Percentiles rank a stretch among this genome's conserved stretches.
Conservation (phyloP, 225 moss, liverwort and hornwort species). For the Polytrichum formosum region DNA sequence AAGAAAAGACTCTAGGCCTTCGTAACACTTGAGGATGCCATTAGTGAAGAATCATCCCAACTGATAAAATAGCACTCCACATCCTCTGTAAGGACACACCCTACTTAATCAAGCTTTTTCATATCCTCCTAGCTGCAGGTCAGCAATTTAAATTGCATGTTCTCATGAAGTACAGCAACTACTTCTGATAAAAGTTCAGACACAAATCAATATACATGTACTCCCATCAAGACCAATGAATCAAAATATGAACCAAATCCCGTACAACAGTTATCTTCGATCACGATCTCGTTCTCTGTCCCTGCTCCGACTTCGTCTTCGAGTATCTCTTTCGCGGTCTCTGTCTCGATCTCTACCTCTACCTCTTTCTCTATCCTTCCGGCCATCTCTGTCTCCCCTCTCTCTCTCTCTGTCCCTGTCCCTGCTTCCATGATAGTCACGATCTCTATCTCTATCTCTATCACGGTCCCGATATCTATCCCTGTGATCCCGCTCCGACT, state of each 20-base stretch:
- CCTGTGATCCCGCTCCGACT: slow-evolving; percentile 49
- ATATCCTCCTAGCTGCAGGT: too few species aligned
- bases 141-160: too few species aligned
- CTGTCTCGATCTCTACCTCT: slow-evolving; percentile 57
- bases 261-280: slow-evolving; percentile 27
- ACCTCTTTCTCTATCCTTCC: slow-evolving; percentile 50
- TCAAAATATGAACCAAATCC: slow-evolving; percentile 14
- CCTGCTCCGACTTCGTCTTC: slow-evolving; percentile 31
- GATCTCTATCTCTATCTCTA: slow-evolving; percentile 43
- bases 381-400: slow-evolving; percentile 56
- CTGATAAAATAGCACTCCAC: too few species aligned
- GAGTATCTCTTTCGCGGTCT: slow-evolving; percentile 26
- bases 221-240: too few species aligned
- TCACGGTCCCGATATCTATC: slow-evolving; percentile 66
- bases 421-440: slow-evolving; percentile 43
- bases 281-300: slow-evolving; percentile 25
- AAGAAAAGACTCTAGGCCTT: too few species aligned
- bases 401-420: slow-evolving; percentile 56
- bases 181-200: too few species aligned
- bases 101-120: too few species aligned
- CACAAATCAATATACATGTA: too few species aligned
- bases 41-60: too few species aligned
- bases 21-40: too few species aligned
- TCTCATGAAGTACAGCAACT: too few species aligned
- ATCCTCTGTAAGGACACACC: too few species aligned